These are phyloP conservation scores for Russula sp. DNA, from an alignment of 768 basidiomycete genomes.

Conservation along the genomic window DNA sequence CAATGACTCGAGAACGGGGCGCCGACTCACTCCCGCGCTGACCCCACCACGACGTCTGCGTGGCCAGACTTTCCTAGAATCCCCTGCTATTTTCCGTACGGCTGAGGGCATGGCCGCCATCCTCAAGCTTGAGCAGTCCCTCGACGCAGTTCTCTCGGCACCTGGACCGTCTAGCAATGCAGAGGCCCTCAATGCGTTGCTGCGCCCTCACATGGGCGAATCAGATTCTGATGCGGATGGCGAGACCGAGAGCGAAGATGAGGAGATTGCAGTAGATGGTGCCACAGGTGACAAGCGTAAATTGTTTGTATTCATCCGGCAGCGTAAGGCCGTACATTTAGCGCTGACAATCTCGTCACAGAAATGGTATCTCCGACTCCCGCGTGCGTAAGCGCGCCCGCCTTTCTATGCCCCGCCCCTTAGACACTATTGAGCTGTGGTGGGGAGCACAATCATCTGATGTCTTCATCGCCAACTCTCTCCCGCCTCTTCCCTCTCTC, in stretches of 20 bases:
- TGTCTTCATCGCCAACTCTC: slow-evolving; percentile 20
- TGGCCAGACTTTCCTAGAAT: slow-evolving; percentile 56
- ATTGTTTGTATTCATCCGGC: slow-evolving; percentile 32
- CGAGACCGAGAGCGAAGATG: slow-evolving; percentile 30
- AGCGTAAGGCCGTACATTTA: background rate
- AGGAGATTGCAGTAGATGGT: slow-evolving; percentile 29
- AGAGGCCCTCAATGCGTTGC: slow-evolving; percentile 1
- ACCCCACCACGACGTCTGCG: slow-evolving; percentile 28
- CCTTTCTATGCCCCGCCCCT: slow-evolving; percentile 30
- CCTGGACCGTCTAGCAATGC: slow-evolving; percentile 5
- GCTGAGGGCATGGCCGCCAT: slow-evolving; percentile 70
- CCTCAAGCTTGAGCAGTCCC: slow-evolving; percentile 48
- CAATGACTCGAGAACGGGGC: slow-evolving; percentile 21
- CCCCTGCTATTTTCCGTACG: slow-evolving; percentile 63
- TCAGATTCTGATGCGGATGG: slow-evolving; percentile 26
- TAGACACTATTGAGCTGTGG: slow-evolving; percentile 23
- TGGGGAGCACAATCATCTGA: slow-evolving; percentile 24
- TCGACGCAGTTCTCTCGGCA: slow-evolving; percentile 32
- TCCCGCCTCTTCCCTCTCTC: slow-evolving; percentile 24
- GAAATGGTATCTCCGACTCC: slow-evolving; percentile 32
- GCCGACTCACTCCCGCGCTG: slow-evolving; percentile 19
- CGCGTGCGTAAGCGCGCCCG: slow-evolving; percentile 62
- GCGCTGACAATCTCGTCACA: slow-evolving; percentile 7
- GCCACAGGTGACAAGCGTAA: slow-evolving; percentile 60
- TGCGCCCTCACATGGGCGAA: slow-evolving; percentile 22